Conservation (phyloP, 139 green algal species). For the Marvania coccoides region DNA sequence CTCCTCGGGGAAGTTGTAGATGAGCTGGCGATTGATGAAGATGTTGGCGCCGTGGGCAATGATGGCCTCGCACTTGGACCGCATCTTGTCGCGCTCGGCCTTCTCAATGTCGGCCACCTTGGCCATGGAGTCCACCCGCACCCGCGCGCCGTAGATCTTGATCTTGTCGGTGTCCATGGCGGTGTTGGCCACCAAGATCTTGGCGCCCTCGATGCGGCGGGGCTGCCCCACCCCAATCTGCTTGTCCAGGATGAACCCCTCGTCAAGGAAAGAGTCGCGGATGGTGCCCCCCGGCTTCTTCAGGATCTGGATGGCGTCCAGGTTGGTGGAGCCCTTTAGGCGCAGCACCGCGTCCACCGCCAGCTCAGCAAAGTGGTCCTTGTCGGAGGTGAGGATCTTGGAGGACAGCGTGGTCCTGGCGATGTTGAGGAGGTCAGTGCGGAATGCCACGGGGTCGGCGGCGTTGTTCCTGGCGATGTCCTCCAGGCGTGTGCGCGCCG, state of each 20-base stretch:
- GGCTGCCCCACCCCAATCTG: conserved; percentile 94
- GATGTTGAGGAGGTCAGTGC: conserved; percentile 88
- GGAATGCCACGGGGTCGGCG: conserved; percentile 38
- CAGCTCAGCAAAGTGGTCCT: conserved; percentile 91
- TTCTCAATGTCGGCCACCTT: conserved; percentile 96
- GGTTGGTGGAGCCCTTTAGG: conserved; percentile 82
- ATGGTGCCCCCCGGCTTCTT: conserved; percentile 94
- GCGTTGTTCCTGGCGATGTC: conserved; percentile 40
- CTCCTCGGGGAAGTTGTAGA: conserved; percentile 99
- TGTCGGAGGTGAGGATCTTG: conserved; percentile 81
- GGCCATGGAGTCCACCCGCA: conserved; percentile 73
- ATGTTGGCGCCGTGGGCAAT: conserved; percentile 89
- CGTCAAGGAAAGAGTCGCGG: conserved; percentile 92
- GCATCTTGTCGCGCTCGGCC: conserved; percentile 98
- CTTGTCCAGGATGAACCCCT: conserved; percentile 99
- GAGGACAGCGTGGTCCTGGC: conserved; percentile 89
- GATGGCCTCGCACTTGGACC: conserved; percentile 85
- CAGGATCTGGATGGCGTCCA: conserved; percentile 98
- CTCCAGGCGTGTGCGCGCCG: conserved; percentile 38
- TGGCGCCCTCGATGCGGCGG: conserved; percentile 90
- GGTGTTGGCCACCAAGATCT: conserved; percentile 98
- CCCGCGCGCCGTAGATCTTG: conserved; percentile 94
- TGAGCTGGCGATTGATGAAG: conserved; percentile 98
- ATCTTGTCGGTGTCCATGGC: conserved; percentile 99
- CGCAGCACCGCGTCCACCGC: conserved; percentile 92